Percentiles rank a stretch among this genome's conserved stretches.
Evolutionary conservation across 1,284 basidiomycete species (phyloP).

Genomic region (Neotropicomus parvogracilis): DNA sequence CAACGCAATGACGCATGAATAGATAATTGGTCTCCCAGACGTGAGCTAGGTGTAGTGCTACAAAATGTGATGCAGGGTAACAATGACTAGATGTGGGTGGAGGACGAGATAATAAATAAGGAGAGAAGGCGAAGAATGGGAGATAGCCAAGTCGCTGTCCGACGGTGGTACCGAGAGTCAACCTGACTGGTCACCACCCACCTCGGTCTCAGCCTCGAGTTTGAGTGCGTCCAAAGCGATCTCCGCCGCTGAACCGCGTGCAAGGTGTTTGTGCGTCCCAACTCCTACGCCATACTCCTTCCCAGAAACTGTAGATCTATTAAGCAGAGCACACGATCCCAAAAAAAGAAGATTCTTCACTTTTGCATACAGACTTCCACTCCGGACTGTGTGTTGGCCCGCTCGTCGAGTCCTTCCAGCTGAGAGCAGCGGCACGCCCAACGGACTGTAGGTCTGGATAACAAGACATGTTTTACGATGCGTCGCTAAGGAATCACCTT

Average conservation of each 20-base stretch:
- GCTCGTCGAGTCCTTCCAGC: constrained; percentile 48
- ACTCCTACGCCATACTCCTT: constrained; percentile 27
- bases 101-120: constrained; percentile 11
- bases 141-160: not conserved
- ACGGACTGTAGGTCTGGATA: constrained; percentile 50
- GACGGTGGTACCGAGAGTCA: constrained; percentile 1
- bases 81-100: not conserved
- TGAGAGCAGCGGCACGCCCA: constrained; percentile 41
- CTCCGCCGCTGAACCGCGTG: constrained; percentile 54
- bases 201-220: constrained; percentile 20
- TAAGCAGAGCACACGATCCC: constrained; percentile 12
- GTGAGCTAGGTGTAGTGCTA: constrained; percentile 11
- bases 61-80: constrained; percentile 5
- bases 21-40: constrained; percentile 14
- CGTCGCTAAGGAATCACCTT: not conserved
- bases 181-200: constrained; percentile 12
- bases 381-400: constrained; percentile 47
- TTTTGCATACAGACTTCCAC: constrained; percentile 60
- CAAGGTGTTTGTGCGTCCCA: constrained; percentile 49
- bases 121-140: not conserved
- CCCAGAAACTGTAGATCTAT: constrained; percentile 27
- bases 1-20: constrained; percentile 9
- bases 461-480: constrained; percentile 2
- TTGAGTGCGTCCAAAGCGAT: constrained; percentile 38
- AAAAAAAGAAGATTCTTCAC: constrained; percentile 34